Percentiles rank a stretch among this genome's conserved stretches.
Evolutionary conservation across 2,329 filamentous ascomycete genomes (phyloP).

Genomic region (Penicillium hordei): DNA sequence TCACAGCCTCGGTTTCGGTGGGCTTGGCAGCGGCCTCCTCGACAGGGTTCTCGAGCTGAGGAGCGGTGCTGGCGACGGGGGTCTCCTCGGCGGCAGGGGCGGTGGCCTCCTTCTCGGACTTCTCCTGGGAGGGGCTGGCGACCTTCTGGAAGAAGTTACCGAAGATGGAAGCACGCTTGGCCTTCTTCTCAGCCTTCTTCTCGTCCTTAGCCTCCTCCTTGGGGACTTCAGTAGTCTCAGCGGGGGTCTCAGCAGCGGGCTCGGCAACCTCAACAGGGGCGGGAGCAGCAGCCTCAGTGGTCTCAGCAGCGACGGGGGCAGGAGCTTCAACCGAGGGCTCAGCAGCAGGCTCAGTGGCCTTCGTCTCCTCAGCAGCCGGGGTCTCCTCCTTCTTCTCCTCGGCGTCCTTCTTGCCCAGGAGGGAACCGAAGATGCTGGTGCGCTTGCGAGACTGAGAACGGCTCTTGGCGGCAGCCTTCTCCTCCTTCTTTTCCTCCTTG

Average conservation of each 20-base stretch:
- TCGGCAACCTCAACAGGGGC: slow-evolving; percentile 29
- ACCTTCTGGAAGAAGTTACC: slow-evolving; percentile 73
- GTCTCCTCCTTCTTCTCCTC: slow-evolving; percentile 42
- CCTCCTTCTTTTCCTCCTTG: slow-evolving; percentile 41
- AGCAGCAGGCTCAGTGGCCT: slow-evolving; percentile 31
- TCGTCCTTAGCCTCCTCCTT: slow-evolving; percentile 40
- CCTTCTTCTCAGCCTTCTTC: slow-evolving; percentile 51
- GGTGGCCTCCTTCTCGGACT: slow-evolving; percentile 50
- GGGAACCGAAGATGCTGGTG: slow-evolving; percentile 56
- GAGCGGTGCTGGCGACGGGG: slow-evolving; percentile 49
- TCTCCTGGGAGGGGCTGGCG: slow-evolving; percentile 46
- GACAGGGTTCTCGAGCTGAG: slow-evolving; percentile 49
- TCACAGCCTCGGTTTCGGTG: slow-evolving; percentile 42
- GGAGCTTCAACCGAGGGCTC: slow-evolving; percentile 37
- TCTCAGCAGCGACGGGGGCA: slow-evolving; percentile 29
- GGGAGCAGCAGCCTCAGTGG: slow-evolving; percentile 14
- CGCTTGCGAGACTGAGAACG: slow-evolving; percentile 61
- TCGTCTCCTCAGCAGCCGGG: slow-evolving; percentile 45
- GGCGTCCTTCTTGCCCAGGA: slow-evolving; percentile 61
- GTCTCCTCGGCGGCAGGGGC: slow-evolving; percentile 48
- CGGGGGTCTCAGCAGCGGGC: slow-evolving; percentile 35
- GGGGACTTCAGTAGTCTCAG: slow-evolving; percentile 25
- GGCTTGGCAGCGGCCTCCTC: slow-evolving; percentile 40
- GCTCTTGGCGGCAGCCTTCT: slow-evolving; percentile 59
- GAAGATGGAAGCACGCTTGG: slow-evolving; percentile 85